Base-by-base conservation (phyloP, 805 yeast genomes). In the Kluyveromyces nonfermentans region DNA sequence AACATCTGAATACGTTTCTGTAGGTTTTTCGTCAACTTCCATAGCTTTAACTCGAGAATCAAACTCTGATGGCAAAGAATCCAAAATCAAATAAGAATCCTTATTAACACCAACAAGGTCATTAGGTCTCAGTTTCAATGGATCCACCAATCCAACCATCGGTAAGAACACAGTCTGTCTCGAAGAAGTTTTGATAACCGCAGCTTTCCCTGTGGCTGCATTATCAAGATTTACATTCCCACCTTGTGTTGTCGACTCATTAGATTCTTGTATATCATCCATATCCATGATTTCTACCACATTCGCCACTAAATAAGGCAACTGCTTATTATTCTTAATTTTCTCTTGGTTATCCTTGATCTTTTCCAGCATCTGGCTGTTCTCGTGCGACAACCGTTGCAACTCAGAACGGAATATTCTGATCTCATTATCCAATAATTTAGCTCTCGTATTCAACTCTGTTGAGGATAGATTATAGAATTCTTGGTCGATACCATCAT, bases 1-100 rank as follows among this genome's bases (percentile, higher is more conserved):
- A 54, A 93, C 94, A 63, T 93, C 98, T 1, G 94, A 81, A 61
- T 93, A 93, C 9, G 96, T 87, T 64, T 93, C 98, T 1, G 95
- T 84, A 47, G 99, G 99, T 62, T 90, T 89, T 68, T 93, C 98
- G 63, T 93, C 99, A 41, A 93, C 98, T 65, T 93, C 98, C 99
- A 93, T 86, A 10, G 97, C 97, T 69, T 93, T 93, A 42, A 93
- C 99, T 56, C 98, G 77, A 44, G 95, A 84, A 65, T 93, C 99
- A 62, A 93, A 93, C 67, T 93, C 98, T 2, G 96, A 88, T 9
- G 98, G 98, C 52, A 93, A 72, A 7, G 95, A 88, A 67, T 93
- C 98, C 55, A 93, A 73, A 43, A 93, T 84, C 53, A 93, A 74
- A 61, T 89, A 93, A 7, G 96, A 85, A 63, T 93, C 99, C 68